Percentiles rank a stretch among this genome's conserved stretches.
Evolutionary conservation across 2,329 filamentous ascomycete genomes (phyloP).

Genomic region (Calonectria crousiana): DNA sequence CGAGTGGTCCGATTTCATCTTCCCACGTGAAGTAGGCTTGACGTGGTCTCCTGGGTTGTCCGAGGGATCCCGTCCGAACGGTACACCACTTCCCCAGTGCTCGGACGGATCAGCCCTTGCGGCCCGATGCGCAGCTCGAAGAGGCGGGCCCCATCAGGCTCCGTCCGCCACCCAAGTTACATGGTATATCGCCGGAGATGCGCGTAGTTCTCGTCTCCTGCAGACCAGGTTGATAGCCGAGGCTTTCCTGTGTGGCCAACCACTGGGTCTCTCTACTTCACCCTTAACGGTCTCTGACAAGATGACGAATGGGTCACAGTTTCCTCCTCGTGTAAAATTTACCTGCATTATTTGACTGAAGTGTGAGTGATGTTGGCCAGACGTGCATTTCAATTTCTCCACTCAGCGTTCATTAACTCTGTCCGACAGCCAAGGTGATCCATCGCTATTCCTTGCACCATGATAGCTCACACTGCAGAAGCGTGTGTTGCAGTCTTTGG

Average conservation of each 20-base stretch:
- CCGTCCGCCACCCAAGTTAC: constrained; percentile 33
- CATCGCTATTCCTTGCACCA: not conserved
- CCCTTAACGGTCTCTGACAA: not conserved
- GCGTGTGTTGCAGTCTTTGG: not conserved
- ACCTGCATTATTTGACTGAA: not conserved
- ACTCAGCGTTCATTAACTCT: not conserved
- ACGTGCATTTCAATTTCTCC: not conserved
- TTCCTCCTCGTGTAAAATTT: not conserved
- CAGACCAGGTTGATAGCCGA: not conserved
- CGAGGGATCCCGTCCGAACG: constrained; percentile 36
- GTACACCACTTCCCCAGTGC: constrained; percentile 33
- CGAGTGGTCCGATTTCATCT: constrained; percentile 22
- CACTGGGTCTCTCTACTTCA: not conserved
- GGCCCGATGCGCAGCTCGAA: constrained; percentile 44
- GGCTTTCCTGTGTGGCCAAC: not conserved
- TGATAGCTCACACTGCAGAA: not conserved
- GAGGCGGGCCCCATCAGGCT: constrained; percentile 39
- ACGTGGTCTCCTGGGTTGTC: constrained; percentile 42
- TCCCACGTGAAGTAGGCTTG: constrained; percentile 43
- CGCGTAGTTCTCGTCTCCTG: constrained; percentile 11
- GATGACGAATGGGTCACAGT: not conserved
- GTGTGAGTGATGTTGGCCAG: not conserved
- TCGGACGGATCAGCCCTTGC: constrained; percentile 45
- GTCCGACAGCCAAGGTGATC: not conserved
- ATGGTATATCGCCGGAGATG: constrained; percentile 24